A percentile compares a stretch with the other conserved stretches of the same genome.
phyloP scores from a whole-genome alignment of 176 grass and related monocot species.

The Oryza rufipogon region DNA sequence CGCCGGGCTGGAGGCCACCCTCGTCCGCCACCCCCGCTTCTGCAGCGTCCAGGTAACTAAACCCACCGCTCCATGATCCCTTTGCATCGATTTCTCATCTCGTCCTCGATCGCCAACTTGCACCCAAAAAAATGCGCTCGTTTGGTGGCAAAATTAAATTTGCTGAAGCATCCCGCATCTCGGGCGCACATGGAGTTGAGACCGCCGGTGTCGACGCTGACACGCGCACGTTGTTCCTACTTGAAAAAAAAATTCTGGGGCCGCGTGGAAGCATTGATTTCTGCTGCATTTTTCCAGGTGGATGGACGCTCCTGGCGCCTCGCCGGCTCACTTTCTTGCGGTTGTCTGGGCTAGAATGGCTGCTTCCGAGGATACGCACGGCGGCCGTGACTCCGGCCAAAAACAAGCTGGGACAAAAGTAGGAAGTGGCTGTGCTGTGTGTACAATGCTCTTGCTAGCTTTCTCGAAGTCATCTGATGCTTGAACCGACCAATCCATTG shows the following conservation, averaged over 20 bases:
- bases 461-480: no score
- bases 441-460: no score
- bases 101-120: background rate
- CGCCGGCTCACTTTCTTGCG: no score
- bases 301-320: background rate
- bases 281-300: background rate
- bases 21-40: constrained; percentile 83
- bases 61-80: background rate
- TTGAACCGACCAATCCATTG: no score
- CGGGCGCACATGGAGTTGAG: constrained; percentile 24
- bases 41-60: constrained; percentile 72
- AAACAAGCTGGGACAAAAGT: no score
- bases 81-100: no score
- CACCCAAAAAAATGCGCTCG: background rate
- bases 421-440: no score
- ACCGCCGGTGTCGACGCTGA: background rate
- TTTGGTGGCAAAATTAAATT: background rate
- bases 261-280: background rate
- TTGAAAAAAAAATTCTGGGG: background rate
- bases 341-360: no score
- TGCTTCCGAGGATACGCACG: no score
- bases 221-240: background rate
- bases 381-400: no score
- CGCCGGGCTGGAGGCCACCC: constrained; percentile 59
- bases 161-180: background rate